Percentiles rank a stretch among this genome's conserved stretches.
Conservation (phyloP, 1,284 basidiomycete species). For the Rhizoctonia solani region DNA sequence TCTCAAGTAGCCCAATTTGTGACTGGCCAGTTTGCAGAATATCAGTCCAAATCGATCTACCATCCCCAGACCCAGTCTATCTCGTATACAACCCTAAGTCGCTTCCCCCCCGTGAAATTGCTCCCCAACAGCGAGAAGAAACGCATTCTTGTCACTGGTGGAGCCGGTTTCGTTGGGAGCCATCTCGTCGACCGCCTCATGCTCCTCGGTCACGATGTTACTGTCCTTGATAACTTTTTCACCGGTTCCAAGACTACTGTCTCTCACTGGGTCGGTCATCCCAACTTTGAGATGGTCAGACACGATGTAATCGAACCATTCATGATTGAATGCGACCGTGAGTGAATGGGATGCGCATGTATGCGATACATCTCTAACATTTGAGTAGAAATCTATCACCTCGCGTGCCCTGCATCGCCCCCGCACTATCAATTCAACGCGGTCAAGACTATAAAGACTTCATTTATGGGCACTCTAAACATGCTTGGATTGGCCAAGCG, state of each 20-base stretch:
- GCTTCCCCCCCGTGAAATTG: conserved; percentile 89
- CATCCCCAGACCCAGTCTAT: conserved; percentile 77
- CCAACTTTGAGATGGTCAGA: conserved; percentile 96
- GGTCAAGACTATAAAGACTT: conserved; percentile 97
- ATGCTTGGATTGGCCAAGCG: conserved; percentile 99
- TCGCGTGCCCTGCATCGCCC: conserved; percentile 94
- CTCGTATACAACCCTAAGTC: conserved; percentile 87
- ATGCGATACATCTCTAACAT: conserved; percentile 23
- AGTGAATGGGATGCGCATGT: conserved; percentile 46
- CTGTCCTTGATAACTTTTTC: conserved; percentile 98
- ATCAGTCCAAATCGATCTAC: conserved; percentile 83
- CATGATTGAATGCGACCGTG: conserved; percentile 96
- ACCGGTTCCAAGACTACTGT: conserved; percentile 95
- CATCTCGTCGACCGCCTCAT: conserved; percentile 97
- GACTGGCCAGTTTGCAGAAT: conserved; percentile 54
- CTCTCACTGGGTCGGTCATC: conserved; percentile 94
- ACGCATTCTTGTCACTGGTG: conserved; percentile 91
- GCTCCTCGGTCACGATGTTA: conserved; percentile 97
- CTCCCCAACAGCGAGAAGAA: conserved; percentile 79
- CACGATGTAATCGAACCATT: conserved; percentile 97
- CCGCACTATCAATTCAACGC: conserved; percentile 95
- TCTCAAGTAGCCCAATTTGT: conserved; percentile 56
- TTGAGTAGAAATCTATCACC: conserved; percentile 86
- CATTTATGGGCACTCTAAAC: conserved; percentile 95
- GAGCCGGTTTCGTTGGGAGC: conserved; percentile 96